Evolutionary conservation across 805 yeast species (phyloP), one percentile per base, ranked within the genome.

Genomic region (Lipomyces japonicus): DNA sequence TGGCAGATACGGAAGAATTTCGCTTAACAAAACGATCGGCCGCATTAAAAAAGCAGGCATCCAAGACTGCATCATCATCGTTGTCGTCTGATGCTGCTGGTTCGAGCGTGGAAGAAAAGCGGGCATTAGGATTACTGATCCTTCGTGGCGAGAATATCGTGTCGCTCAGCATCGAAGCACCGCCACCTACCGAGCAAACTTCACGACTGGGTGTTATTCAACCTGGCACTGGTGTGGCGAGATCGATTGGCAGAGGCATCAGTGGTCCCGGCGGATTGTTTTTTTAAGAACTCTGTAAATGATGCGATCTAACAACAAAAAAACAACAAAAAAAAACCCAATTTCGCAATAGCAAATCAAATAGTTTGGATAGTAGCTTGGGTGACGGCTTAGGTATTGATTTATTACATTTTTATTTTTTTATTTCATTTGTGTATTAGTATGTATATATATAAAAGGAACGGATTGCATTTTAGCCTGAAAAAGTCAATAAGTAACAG

Each of bases 81-180:
- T 7, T 12, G 12, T 28, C 31, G 12, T 28, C 31, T 7, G 10
- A 28, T 7, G 26, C 48, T 14, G 22, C 59, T 9, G 72, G 70
- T 48, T 67, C 76, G 18, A 64, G 76, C 25, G 74, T 72, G 35
- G 85, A 82, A 52, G 90, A 84, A 55, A 86, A 82, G 61, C 73
- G 97, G 50, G 71, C 80, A 3, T 69, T 93, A 22, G 97, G 97
- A 0, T 74, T 93, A 44, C 77, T 86, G 1, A 84, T 91, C 32
- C 70, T 91, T 40, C 76, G 97, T 60, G 98, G 98, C 2, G 96
- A 88, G 58, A 86, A 84, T 58, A 80, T 93, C 24, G 79, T 90
- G 10, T 79, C 89, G 47, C 71, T 84, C 19, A 75, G 77, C 25
- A 79, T 86, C 28, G 91, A 86, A 69, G 74, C 82, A n/a, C 78